phyloP scores from a whole-genome alignment of 495 filamentous ascomycete species.

The Penicillium lividum region DNA sequence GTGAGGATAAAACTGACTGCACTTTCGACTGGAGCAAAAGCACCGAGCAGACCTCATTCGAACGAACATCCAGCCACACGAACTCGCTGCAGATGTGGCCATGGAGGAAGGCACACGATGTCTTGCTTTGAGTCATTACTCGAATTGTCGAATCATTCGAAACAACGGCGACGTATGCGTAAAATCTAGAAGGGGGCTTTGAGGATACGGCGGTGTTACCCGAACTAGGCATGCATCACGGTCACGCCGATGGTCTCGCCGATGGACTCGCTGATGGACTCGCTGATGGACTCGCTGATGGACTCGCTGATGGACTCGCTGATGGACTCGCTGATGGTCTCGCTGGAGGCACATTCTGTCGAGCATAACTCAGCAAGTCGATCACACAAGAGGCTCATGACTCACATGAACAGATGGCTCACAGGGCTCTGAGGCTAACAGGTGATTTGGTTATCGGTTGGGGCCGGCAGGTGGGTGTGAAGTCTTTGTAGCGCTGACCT shows the following conservation, averaged over 20 bases:
- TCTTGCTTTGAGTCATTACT: not conserved
- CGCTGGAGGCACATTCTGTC: not conserved
- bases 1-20: too few species aligned
- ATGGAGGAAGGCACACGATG: not conserved
- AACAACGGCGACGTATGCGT: not conserved
- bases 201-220: not conserved
- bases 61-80: not conserved
- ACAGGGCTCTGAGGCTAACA: not conserved
- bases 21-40: not conserved
- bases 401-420: too few species aligned
- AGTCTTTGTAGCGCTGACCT: slow-evolving; percentile 5
- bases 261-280: too few species aligned
- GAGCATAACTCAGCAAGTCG: not conserved
- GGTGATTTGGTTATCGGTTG: not conserved
- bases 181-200: not conserved
- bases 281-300: too few species aligned
- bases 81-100: not conserved
- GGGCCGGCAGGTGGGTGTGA: not conserved
- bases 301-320: too few species aligned
- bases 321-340: too few species aligned
- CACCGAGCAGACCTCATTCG: not conserved
- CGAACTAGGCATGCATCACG: too few species aligned
- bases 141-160: not conserved
- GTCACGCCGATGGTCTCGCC: too few species aligned
- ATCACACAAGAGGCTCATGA: not conserved